Conservation (phyloP, 2,329 filamentous ascomycete species). For the Exophiala oligosperma region DNA sequence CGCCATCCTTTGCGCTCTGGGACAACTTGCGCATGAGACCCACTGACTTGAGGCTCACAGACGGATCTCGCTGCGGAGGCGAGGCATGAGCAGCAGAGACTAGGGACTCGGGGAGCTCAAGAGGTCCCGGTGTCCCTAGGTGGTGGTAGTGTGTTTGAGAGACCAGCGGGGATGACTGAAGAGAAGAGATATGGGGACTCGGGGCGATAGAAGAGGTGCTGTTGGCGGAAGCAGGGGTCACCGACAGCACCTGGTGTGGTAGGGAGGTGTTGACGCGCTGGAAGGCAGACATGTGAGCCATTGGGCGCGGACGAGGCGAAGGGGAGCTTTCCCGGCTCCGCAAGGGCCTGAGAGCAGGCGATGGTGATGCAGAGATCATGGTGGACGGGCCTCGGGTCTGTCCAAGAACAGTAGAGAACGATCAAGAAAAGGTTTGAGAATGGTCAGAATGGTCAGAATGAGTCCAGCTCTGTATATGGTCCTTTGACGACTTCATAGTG, state of each 20-base stretch:
- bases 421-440: no score
- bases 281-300: conserved; percentile 23
- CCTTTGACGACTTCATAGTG: conserved; percentile 25
- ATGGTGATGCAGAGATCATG: conserved; percentile 19
- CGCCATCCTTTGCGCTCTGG: conserved; percentile 64
- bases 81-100: conserved; percentile 46
- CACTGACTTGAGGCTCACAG: conserved; percentile 52
- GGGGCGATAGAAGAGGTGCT: conserved; percentile 25
- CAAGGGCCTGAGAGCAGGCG: conserved; percentile 17
- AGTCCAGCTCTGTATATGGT: conserved; percentile 28
- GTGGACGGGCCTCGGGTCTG: neutral
- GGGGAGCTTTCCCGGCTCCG: conserved; percentile 21
- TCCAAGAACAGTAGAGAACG: no score
- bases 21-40: conserved; percentile 82
- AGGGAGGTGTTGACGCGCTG: conserved; percentile 23
- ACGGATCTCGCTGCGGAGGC: conserved; percentile 13
- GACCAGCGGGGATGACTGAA: conserved; percentile 29
- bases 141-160: conserved; percentile 28
- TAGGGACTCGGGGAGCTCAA: conserved; percentile 74
- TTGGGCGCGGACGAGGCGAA: conserved; percentile 17
- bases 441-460: conserved; percentile 1
- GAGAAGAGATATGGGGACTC: conserved; percentile 27
- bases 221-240: conserved; percentile 25
- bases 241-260: conserved; percentile 11
- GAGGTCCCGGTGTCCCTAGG: conserved; percentile 49